These are phyloP conservation scores for Volvox reticuliferus DNA, from an alignment of 139 green algal genomes.

Conservation along the genomic window DNA sequence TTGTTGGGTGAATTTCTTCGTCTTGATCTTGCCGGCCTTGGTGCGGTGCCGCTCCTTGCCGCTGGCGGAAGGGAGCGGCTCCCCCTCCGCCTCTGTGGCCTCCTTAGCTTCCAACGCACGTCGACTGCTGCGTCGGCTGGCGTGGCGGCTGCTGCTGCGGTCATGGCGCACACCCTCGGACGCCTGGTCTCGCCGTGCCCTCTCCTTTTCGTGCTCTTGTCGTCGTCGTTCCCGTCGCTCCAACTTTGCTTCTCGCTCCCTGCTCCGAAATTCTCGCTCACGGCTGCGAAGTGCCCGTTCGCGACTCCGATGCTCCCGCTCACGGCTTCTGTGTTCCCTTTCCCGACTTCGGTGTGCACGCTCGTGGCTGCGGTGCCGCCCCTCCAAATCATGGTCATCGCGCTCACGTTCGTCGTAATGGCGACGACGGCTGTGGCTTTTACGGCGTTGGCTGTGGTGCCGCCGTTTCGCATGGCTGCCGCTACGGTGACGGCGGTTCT, in stretches of 20 bases:
- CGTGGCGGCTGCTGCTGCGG: too few species aligned
- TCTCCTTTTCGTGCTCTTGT: not conserved
- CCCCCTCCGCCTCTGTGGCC: not conserved
- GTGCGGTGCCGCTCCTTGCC: slow-evolving; percentile 27
- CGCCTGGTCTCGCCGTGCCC: not conserved
- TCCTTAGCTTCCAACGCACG: too few species aligned
- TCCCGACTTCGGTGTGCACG: slow-evolving; percentile 18
- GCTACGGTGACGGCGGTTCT: not conserved
- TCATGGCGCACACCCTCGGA: not conserved
- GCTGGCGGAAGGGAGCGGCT: not conserved
- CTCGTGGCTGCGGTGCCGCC: not conserved
- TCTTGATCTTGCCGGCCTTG: slow-evolving; percentile 41
- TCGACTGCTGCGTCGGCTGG: too few species aligned
- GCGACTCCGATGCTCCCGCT: slow-evolving; percentile 20
- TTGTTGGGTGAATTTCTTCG: slow-evolving; percentile 31
- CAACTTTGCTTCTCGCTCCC: slow-evolving; percentile 27
- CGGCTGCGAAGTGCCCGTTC: slow-evolving; percentile 28
- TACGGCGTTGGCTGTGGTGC: not conserved
- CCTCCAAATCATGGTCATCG: not conserved
- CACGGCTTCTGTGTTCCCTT: slow-evolving; percentile 20
- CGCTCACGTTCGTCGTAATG: not conserved
- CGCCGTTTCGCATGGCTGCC: not conserved
- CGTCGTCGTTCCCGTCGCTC: not conserved
- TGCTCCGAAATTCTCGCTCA: slow-evolving; percentile 35
- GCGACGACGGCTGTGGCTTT: not conserved